phyloP scores from a whole-genome alignment of 257 asterid species.

The Petunia secreta region DNA sequence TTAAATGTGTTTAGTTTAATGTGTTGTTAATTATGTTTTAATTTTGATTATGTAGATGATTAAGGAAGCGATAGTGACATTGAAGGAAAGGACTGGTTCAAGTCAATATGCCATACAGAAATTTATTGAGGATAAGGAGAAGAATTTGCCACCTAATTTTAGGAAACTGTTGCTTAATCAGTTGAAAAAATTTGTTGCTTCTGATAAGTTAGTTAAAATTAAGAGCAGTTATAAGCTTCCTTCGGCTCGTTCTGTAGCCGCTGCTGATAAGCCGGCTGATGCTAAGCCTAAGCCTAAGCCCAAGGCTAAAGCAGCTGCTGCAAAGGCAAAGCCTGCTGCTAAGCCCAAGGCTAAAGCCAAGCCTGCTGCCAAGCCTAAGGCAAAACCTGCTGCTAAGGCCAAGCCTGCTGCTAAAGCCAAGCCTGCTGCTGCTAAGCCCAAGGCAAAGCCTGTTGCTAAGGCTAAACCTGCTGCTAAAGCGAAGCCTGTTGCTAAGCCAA shows the following conservation, averaged over 20 bases:
- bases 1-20: background rate
- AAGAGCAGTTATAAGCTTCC: constrained; percentile 69
- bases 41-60: constrained; percentile 58
- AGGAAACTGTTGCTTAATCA: constrained; percentile 65
- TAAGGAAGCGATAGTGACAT: constrained; percentile 64
- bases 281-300: constrained; percentile 1
- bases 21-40: background rate
- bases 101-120: constrained; percentile 80
- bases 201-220: constrained; percentile 65
- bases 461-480: constrained; percentile 48
- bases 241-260: constrained; percentile 34
- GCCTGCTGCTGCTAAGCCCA: constrained; percentile 32
- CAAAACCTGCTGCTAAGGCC: constrained; percentile 42
- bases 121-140: constrained; percentile 74
- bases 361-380: constrained; percentile 26
- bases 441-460: constrained; percentile 19
- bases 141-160: constrained; percentile 72
- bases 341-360: constrained; percentile 42
- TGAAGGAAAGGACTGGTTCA: constrained; percentile 82
- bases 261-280: constrained; percentile 39
- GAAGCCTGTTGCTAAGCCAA: constrained; percentile 30
- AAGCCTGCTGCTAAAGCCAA: constrained; percentile 38
- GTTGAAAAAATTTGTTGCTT: constrained; percentile 67
- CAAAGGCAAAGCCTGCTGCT: constrained; percentile 10
- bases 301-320: background rate